Conservation (phyloP, 768 basidiomycete genomes). For the Hebeloma cylindrosporum region DNA sequence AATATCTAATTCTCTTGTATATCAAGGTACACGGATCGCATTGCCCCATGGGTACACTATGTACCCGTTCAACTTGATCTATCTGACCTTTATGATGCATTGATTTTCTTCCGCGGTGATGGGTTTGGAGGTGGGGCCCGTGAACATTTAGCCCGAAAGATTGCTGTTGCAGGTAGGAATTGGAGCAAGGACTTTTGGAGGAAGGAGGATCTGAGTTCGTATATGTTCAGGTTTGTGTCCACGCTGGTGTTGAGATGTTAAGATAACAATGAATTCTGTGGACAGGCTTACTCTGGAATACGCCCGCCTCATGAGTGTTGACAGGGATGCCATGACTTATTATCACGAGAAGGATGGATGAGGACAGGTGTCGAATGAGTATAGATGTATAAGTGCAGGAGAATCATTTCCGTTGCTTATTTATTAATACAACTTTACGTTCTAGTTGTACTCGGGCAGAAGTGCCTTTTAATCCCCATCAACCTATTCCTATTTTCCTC, state of each 20-base stretch:
- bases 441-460: too few relatives aligned
- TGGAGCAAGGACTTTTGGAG: slow-evolving; percentile 65
- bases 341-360: too few relatives aligned
- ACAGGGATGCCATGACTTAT: slow-evolving; percentile 41
- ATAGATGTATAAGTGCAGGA: too few relatives aligned
- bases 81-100: slow-evolving; percentile 66
- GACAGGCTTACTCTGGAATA: slow-evolving; percentile 56
- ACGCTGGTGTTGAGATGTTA: background rate
- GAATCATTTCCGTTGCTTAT: too few relatives aligned
- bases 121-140: slow-evolving; percentile 57
- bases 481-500: too few relatives aligned
- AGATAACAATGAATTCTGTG: background rate
- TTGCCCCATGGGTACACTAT: slow-evolving; percentile 74
- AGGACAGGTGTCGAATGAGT: too few relatives aligned
- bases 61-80: slow-evolving; percentile 67
- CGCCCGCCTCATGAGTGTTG: slow-evolving; percentile 47
- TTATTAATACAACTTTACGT: too few relatives aligned
- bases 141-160: slow-evolving; percentile 51
- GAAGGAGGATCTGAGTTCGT: slow-evolving; percentile 57
- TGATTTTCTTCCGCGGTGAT: slow-evolving; percentile 73
- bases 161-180: slow-evolving; percentile 49
- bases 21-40: slow-evolving; percentile 52
- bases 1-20: background rate
- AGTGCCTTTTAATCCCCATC: too few relatives aligned
- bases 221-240: slow-evolving; percentile 49